Evolutionary conservation across 176 grass and related monocot species (phyloP).

Genomic region (Neostapfia colusana): DNA sequence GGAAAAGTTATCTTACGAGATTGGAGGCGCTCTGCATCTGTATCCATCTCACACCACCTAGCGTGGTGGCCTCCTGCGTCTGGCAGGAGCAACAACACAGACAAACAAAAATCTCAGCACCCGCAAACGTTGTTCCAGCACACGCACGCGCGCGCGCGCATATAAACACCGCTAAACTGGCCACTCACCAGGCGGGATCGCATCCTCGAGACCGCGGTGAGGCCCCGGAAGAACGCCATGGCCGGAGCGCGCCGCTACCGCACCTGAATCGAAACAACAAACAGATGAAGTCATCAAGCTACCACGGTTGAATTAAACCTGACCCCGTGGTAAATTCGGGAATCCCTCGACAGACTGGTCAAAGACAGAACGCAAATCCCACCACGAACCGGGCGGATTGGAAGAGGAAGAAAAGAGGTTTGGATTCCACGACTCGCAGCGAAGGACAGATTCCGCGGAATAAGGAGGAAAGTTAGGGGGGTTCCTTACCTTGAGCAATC

Average conservation of each 20-base stretch:
- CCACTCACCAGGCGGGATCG: conserved; percentile 70
- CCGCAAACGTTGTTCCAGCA: background rate
- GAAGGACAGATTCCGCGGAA: background rate
- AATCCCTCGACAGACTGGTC: background rate
- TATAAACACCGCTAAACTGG: background rate
- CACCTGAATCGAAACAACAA: conserved; percentile 32
- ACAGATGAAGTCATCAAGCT: conserved; percentile 2
- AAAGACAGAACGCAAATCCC: background rate
- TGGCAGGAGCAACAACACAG: conserved; percentile 25
- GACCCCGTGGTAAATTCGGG: background rate
- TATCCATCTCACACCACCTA: conserved; percentile 88
- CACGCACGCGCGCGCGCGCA: background rate
- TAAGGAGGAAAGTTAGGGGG: background rate
- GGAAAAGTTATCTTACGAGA: conserved; percentile 53
- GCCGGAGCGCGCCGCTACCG: conserved; percentile 42
- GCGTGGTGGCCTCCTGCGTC: conserved; percentile 71
- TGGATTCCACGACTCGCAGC: background rate
- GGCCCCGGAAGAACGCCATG: conserved; percentile 77
- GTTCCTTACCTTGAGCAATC: conserved; percentile 17
- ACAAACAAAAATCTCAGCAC: background rate
- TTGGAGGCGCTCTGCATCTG: conserved; percentile 84
- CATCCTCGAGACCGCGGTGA: conserved; percentile 57
- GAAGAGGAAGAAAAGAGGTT: background rate
- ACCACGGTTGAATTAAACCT: background rate
- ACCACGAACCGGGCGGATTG: background rate